Conservation (phyloP, 208 protist genomes). For the Trypanosoma scelopori region DNA sequence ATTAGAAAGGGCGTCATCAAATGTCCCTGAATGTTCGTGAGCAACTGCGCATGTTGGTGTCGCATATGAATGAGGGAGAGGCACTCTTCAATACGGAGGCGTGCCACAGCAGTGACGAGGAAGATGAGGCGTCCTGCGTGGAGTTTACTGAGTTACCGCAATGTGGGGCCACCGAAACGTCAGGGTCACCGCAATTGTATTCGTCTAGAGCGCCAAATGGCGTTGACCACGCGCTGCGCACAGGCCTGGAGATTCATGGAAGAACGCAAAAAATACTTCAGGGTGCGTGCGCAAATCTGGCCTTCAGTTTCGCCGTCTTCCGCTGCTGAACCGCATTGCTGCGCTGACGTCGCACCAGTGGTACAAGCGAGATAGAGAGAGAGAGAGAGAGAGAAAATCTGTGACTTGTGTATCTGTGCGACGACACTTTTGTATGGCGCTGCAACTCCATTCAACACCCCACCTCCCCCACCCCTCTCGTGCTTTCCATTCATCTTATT, state of each 20-base stretch:
- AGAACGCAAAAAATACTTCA: background rate
- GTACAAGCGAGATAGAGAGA: no score
- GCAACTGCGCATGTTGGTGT: background rate
- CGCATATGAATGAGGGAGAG: conserved; percentile 18
- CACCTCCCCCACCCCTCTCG: no score
- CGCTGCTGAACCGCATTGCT: background rate
- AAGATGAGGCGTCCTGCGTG: background rate
- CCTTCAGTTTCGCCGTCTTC: conserved; percentile 19
- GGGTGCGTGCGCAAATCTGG: conserved; percentile 3
- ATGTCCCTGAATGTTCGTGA: conserved; percentile 4
- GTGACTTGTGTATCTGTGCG: no score
- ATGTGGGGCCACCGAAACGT: background rate
- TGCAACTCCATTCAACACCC: no score
- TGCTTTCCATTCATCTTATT: background rate
- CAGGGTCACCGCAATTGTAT: background rate
- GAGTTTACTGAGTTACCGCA: background rate
- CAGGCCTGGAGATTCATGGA: conserved; percentile 7
- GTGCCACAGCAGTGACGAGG: background rate
- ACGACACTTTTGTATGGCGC: no score
- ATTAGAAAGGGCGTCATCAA: background rate
- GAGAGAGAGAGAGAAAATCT: no score
- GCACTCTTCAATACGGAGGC: conserved; percentile 8
- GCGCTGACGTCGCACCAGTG: background rate
- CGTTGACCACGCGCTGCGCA: background rate
- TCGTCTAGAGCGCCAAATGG: background rate